Evolutionary conservation across 148 eudicot genomes (phyloP).

Genomic region (Rhododendron kiyosumense): DNA sequence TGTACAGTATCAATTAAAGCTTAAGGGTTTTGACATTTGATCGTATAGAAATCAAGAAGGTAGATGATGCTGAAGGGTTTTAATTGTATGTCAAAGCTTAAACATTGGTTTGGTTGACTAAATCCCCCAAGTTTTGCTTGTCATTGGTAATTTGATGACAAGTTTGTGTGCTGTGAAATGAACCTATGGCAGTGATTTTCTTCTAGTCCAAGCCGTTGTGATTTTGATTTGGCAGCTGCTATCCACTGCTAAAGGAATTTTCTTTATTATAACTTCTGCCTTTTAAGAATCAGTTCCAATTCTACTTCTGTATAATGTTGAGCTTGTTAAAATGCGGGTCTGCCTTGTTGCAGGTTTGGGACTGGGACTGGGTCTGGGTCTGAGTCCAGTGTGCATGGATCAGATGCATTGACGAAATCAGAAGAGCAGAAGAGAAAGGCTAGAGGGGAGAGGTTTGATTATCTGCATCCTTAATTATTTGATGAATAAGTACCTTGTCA

Average conservation of each 20-base stretch:
- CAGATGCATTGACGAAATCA: slow-evolving; percentile 39
- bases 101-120: background rate
- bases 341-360: slow-evolving; percentile 53
- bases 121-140: background rate
- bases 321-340: background rate
- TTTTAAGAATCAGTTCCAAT: background rate
- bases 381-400: slow-evolving; percentile 20
- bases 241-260: background rate
- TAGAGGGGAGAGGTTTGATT: slow-evolving; percentile 77
- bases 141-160: background rate
- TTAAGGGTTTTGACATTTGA: no score
- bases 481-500: background rate
- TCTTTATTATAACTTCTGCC: background rate
- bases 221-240: background rate
- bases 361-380: slow-evolving; percentile 21
- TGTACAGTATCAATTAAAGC: no score
- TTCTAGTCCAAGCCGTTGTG: background rate
- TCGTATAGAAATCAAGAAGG: no score
- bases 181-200: background rate
- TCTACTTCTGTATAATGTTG: background rate
- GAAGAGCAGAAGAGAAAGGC: slow-evolving; percentile 86
- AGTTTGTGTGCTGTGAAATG: background rate
- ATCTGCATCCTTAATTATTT: background rate
- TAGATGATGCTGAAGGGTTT: no score
- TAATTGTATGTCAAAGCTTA: no score